Evolutionary conservation across 1,139 yeast genomes (phyloP).

Genomic region (Scheffersomyces stambukii): DNA sequence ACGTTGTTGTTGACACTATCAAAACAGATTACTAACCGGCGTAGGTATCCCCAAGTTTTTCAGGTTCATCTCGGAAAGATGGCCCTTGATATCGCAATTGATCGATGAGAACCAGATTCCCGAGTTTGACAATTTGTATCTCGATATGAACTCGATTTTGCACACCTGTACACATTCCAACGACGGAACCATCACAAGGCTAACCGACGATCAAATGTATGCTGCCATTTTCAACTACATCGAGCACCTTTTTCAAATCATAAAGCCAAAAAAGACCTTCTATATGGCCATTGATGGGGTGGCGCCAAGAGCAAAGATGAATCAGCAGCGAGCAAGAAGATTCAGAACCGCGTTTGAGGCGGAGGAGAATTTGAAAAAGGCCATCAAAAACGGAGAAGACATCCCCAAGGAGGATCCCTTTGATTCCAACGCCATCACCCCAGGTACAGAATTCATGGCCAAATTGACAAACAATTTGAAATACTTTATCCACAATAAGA

Average conservation of each 20-base stretch:
- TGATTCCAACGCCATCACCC: conserved; percentile 94
- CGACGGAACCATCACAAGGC: conserved; percentile 52
- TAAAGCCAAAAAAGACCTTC: conserved; percentile 80
- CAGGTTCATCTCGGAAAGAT: conserved; percentile 96
- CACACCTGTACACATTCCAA: conserved; percentile 90
- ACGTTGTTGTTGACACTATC: neutral
- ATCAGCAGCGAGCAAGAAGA: conserved; percentile 96
- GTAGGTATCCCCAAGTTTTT: conserved; percentile 98
- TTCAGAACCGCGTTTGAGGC: conserved; percentile 96
- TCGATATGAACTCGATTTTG: conserved; percentile 96
- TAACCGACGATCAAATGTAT: conserved; percentile 90
- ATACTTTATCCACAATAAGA: conserved; percentile 88
- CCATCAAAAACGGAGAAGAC: conserved; percentile 56
- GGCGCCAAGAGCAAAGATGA: conserved; percentile 99
- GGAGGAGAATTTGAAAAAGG: conserved; percentile 65
- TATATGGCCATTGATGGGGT: conserved; percentile 99
- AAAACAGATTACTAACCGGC: conserved; percentile 11
- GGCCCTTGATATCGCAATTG: conserved; percentile 93
- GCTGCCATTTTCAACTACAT: conserved; percentile 91
- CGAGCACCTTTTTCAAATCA: conserved; percentile 85
- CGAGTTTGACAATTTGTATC: conserved; percentile 89
- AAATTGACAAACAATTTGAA: conserved; percentile 78
- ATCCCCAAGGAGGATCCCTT: conserved; percentile 76
- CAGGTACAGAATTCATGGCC: conserved; percentile 98
- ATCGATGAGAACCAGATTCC: conserved; percentile 84